Evolutionary conservation across 345 rosid species (phyloP).

Genomic region (Eucalyptus lansdowneana): DNA sequence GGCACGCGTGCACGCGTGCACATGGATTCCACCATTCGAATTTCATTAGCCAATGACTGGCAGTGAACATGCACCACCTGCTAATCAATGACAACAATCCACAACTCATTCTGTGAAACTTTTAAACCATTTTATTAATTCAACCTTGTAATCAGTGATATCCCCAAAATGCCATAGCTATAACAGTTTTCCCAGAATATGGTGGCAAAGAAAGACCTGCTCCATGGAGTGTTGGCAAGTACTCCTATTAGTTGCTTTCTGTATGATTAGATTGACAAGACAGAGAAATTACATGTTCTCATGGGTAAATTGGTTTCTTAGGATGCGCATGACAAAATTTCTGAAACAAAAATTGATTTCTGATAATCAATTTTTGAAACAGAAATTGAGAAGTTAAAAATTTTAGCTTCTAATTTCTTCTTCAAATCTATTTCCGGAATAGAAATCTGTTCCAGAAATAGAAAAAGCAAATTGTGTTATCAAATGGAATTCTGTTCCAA

Average conservation of each 20-base stretch:
- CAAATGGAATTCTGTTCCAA: too few species aligned
- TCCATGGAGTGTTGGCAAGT: background rate
- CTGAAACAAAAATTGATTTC: too few species aligned
- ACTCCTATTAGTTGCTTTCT: background rate
- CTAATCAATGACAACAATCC: background rate
- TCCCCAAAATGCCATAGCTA: background rate
- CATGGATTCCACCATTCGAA: background rate
- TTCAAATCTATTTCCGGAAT: too few species aligned
- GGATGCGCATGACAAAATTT: too few species aligned
- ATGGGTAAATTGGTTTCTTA: background rate
- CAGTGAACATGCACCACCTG: background rate
- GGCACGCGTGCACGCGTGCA: rapidly evolving
- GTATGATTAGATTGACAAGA: background rate
- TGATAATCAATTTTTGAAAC: too few species aligned
- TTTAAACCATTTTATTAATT: background rate
- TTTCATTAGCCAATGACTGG: background rate
- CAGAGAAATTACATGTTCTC: background rate
- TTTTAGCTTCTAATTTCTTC: too few species aligned
- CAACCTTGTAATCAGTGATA: background rate
- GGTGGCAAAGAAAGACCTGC: background rate
- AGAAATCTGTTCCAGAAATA: too few species aligned
- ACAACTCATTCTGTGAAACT: background rate
- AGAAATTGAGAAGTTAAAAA: too few species aligned
- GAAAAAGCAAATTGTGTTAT: too few species aligned
- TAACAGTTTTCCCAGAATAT: background rate